Base-by-base conservation (phyloP, 2,329 filamentous ascomycete genomes). In the Paracorniculantispora psalliotae region DNA sequence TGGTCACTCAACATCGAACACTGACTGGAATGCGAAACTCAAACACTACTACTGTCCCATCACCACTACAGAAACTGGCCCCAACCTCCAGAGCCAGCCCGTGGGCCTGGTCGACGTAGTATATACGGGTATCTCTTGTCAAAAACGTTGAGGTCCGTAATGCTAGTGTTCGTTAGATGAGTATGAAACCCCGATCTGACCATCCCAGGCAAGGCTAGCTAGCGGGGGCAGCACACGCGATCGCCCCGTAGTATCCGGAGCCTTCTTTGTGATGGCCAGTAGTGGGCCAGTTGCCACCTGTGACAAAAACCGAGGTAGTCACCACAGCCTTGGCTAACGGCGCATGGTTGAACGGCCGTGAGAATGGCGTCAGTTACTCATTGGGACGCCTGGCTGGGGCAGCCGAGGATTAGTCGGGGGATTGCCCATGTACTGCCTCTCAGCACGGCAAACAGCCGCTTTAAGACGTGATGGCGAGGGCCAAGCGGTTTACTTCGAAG, bases 221-320 rank as follows among this genome's bases (percentile, higher is more conserved):
- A n/a, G n/a, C n/a, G 28, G 90, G 90, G 41, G 81, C 85, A 0
- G 90, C 90, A 41, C 90, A 90, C 0, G 88, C 87, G 63, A 94
- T 92, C 6, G 90, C 93, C 72, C 94, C 90, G 71, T 93, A 93
- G 77, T 93, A 94, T 10, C 90, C 90, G 68, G 94, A 94, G 0
- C 90, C 90, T 26, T 69, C 62, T 8, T 63, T 61, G 33, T 67
- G 64, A 52, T 84, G 64, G 41, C 69, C 69, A 5, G 62, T 84
- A n/a, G 84, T 78, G n/a, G 81, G 79, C 57, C 82, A 79, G 61
- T 88, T 86, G 46, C 89, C 89, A 57, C 89, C 88, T 66, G 90
- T 91, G 62, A 89, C 90, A 67, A 94, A 94, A 0, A 90, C 93
- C n/a, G 6, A 94, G 80, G 70, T 93, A 93, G 73, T 94, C 94